Evolutionary conservation across 179 eudicot species (phyloP).

Genomic region (Silene noctiflora): DNA sequence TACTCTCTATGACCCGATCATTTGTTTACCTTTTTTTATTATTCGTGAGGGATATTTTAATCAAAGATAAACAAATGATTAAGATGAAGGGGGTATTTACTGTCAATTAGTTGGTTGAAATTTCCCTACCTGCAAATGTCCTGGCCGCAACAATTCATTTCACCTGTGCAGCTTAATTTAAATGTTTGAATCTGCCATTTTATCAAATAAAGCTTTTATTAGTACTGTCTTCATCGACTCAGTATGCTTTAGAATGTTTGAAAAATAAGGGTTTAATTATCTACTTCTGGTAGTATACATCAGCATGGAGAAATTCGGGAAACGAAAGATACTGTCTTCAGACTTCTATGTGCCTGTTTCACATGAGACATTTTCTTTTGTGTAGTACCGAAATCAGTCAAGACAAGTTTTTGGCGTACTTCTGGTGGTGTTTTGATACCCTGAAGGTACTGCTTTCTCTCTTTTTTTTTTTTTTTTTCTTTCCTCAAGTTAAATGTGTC

Average conservation of each 20-base stretch:
- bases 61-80: no score
- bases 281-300: neutral
- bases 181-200: no score
- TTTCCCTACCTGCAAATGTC: neutral
- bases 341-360: conserved; percentile 3
- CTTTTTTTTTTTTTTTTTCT: neutral
- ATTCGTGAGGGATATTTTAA: no score
- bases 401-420: conserved; percentile 91
- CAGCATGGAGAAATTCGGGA: neutral
- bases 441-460: conserved; percentile 57
- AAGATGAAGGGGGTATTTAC: neutral
- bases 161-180: no score
- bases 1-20: no score
- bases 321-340: neutral
- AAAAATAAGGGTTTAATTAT: neutral
- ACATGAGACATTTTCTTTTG: conserved; percentile 20
- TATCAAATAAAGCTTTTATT: no score
- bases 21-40: no score
- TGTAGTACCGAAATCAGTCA: conserved; percentile 70
- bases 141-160: no score
- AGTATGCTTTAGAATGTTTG: neutral
- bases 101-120: neutral
- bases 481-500: neutral
- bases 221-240: no score
- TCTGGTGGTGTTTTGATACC: conserved; percentile 97